phyloP scores from a whole-genome alignment of 208 protist genomes.

The Angomonas deanei region DNA sequence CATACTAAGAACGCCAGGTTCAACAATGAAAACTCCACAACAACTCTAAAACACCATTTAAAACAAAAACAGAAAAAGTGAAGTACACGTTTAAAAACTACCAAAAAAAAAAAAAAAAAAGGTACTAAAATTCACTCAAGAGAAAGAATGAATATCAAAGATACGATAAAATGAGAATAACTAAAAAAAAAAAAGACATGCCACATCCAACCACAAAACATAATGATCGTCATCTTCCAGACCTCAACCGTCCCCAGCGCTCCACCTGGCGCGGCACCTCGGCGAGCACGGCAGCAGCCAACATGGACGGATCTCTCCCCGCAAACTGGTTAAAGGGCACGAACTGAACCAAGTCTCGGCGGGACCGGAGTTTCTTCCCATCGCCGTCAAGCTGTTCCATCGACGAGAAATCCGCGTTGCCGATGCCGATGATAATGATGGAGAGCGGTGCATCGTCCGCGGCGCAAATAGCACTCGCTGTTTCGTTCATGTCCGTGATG shows the following conservation, averaged over 20 bases:
- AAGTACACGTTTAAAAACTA: background rate
- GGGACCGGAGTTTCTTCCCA: conserved; percentile 24
- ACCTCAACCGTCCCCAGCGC: conserved; percentile 16
- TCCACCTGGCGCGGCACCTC: conserved; percentile 51
- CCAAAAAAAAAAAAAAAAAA: background rate
- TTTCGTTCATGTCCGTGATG: conserved; percentile 76
- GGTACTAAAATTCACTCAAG: too few relatives aligned
- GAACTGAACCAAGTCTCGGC: conserved; percentile 71
- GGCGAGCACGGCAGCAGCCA: conserved; percentile 42
- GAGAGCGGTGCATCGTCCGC: conserved; percentile 73
- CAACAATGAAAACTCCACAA: too few relatives aligned
- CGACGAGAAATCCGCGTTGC: conserved; percentile 74
- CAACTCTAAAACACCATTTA: background rate
- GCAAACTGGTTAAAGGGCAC: conserved; percentile 55
- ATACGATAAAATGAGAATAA: conserved; percentile 5
- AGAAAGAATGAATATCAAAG: too few relatives aligned
- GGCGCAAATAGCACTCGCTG: conserved; percentile 64
- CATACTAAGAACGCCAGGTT: too few relatives aligned
- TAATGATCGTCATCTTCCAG: background rate
- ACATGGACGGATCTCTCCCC: conserved; percentile 15
- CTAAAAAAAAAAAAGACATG: background rate
- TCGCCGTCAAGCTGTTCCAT: conserved; percentile 90
- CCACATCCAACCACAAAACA: conserved; percentile 1
- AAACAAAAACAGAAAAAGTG: background rate
- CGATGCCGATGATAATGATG: conserved; percentile 92